phyloP scores from a whole-genome alignment of 345 rosid species.

The Citrus australasica region DNA sequence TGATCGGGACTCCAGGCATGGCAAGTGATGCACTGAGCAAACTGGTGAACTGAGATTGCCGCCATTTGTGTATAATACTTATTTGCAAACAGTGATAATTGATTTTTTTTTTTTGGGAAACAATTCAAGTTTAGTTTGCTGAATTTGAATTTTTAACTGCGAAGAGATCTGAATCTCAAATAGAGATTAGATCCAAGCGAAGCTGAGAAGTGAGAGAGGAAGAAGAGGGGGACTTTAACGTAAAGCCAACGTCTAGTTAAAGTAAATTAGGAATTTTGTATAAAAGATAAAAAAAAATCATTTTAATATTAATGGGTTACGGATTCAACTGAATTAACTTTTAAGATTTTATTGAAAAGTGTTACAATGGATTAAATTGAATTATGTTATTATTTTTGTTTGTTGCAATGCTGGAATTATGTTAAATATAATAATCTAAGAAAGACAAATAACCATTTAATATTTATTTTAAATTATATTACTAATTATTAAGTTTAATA shows the following conservation, averaged over 20 bases:
- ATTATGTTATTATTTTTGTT: too few relatives aligned
- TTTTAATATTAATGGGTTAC: background rate
- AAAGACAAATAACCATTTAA: too few relatives aligned
- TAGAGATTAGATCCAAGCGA: background rate
- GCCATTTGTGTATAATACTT: constrained; percentile 45
- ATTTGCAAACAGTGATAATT: background rate
- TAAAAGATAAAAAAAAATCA: background rate
- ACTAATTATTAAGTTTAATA: too few relatives aligned
- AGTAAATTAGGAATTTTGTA: background rate
- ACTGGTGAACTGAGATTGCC: constrained; percentile 64
- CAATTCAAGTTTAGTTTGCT: background rate
- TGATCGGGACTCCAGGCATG: constrained; percentile 97
- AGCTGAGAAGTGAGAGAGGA: background rate
- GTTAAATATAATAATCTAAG: too few relatives aligned
- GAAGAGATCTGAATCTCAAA: background rate
- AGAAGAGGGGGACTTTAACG: background rate
- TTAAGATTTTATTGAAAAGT: too few relatives aligned
- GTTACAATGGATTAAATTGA: too few relatives aligned
- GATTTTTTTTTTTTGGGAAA: too few relatives aligned
- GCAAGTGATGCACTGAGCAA: constrained; percentile 88
- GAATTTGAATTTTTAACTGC: background rate
- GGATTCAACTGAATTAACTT: too few relatives aligned
- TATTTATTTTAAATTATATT: too few relatives aligned
- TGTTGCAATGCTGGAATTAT: too few relatives aligned
- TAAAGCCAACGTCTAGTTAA: background rate